Evolutionary conservation across 73 alveolate species (phyloP).

Genomic region (Symbiodinium pilosum): DNA sequence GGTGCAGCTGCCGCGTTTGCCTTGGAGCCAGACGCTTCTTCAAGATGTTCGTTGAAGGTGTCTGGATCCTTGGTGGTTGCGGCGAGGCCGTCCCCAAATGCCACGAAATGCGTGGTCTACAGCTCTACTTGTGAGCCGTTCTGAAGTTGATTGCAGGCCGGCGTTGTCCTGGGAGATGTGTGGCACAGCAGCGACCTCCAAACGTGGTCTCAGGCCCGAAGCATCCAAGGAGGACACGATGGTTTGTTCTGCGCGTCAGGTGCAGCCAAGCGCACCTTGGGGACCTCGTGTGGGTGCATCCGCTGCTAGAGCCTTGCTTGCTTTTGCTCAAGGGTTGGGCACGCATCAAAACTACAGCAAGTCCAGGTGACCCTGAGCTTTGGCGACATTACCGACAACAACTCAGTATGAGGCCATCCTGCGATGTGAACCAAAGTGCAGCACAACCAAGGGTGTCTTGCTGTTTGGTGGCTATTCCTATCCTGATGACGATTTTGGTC

Average conservation of each 20-base stretch:
- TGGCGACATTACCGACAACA: background rate
- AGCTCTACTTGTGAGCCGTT: too few relatives aligned
- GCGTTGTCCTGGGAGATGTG: conserved; percentile 44
- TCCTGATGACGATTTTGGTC: conserved; percentile 52
- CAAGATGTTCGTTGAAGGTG: background rate
- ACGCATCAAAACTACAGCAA: too few relatives aligned
- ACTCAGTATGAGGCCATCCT: background rate
- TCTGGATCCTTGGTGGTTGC: conserved; percentile 58
- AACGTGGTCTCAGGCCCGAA: conserved; percentile 52
- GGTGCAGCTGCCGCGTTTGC: background rate
- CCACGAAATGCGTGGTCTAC: too few relatives aligned
- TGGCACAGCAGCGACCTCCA: conserved; percentile 39
- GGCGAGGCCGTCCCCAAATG: conserved; percentile 11
- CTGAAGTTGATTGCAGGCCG: conserved; percentile 45
- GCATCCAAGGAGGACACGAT: too few relatives aligned
- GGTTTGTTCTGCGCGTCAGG: too few relatives aligned
- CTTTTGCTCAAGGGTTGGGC: too few relatives aligned
- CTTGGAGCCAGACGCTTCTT: too few relatives aligned
- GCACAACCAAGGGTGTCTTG: conserved; percentile 7
- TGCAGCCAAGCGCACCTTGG: conserved; percentile 37
- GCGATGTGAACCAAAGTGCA: background rate
- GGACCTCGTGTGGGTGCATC: conserved; percentile 74
- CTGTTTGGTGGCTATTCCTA: conserved; percentile 84
- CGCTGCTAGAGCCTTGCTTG: conserved; percentile 10
- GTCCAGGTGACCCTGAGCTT: conserved; percentile 3